Evolutionary conservation across 345 rosid species (phyloP).

Genomic region (Corymbia maculata): DNA sequence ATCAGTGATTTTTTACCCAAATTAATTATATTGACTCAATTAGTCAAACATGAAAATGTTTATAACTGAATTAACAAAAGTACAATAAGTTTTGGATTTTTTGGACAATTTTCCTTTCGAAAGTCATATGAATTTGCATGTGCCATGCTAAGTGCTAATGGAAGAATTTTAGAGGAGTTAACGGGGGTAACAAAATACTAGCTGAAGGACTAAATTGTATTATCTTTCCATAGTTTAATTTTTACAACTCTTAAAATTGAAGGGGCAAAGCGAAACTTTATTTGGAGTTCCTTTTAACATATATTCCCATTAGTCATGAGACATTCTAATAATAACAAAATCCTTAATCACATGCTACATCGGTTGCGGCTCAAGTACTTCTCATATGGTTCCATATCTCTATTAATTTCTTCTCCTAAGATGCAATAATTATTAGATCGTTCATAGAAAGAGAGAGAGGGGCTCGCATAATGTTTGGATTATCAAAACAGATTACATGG

Average conservation of each 20-base stretch:
- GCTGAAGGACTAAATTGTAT: neutral
- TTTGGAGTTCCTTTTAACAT: neutral
- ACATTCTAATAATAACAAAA: neutral
- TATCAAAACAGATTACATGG: neutral
- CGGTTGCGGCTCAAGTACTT: neutral
- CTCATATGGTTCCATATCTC: neutral
- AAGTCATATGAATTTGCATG: neutral
- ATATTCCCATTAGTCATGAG: neutral
- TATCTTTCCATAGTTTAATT: neutral
- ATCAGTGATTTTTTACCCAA: no score
- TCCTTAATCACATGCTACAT: neutral
- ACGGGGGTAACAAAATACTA: neutral
- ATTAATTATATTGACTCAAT: no score
- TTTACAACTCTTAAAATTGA: neutral
- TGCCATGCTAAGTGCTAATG: neutral
- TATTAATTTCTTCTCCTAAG: neutral
- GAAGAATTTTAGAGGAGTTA: neutral
- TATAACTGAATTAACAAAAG: no score
- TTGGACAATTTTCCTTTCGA: no score
- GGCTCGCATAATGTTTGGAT: neutral
- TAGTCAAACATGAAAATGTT: no score
- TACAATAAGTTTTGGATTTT: no score
- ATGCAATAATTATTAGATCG: neutral
- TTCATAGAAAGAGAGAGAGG: neutral
- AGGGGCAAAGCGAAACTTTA: neutral